A percentile compares a stretch with the other conserved stretches of the same genome.
These are phyloP conservation scores for Globisporangium sylvaticum DNA, from an alignment of 352 stramenopile species.

Conservation along the genomic window DNA sequence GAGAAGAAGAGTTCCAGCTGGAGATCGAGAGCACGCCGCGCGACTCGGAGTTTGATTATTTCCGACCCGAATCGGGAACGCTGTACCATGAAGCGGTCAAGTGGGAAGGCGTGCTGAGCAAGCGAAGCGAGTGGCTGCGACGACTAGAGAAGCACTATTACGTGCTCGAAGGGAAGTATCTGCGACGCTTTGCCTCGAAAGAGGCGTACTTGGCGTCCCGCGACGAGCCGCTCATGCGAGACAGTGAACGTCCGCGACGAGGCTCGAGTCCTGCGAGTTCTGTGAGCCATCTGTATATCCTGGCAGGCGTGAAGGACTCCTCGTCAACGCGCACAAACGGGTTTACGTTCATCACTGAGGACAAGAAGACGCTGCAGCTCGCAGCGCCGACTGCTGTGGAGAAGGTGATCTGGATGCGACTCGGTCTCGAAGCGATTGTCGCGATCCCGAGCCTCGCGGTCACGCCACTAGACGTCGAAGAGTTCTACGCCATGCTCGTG, in stretches of 20 bases:
- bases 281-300: slow-evolving; percentile 73
- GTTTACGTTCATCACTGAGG: slow-evolving; percentile 87
- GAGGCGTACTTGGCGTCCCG: slow-evolving; percentile 76
- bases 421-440: slow-evolving; percentile 82
- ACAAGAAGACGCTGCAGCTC: slow-evolving; percentile 83
- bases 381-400: slow-evolving; percentile 73
- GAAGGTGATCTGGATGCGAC: slow-evolving; percentile 87
- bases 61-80: slow-evolving; percentile 56
- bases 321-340: slow-evolving; percentile 74
- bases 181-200: slow-evolving; percentile 82
- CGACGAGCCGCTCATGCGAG: slow-evolving; percentile 65
- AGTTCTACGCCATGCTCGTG: slow-evolving; percentile 89
- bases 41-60: slow-evolving; percentile 28
- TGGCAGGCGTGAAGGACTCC: slow-evolving; percentile 83
- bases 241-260: slow-evolving; percentile 36
- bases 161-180: slow-evolving; percentile 79
- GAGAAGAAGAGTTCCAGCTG: slow-evolving; percentile 3
- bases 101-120: slow-evolving; percentile 80
- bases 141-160: slow-evolving; percentile 85
- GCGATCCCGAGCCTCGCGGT: slow-evolving; percentile 75
- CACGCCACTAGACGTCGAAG: slow-evolving; percentile 81
- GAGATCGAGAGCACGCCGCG: slow-evolving; percentile 14
- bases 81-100: slow-evolving; percentile 81
- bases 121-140: slow-evolving; percentile 79
- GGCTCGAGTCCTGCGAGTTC: slow-evolving; percentile 35